Conservation (phyloP, 2,329 filamentous ascomycete genomes). For the Keithomyces neogunnii region DNA sequence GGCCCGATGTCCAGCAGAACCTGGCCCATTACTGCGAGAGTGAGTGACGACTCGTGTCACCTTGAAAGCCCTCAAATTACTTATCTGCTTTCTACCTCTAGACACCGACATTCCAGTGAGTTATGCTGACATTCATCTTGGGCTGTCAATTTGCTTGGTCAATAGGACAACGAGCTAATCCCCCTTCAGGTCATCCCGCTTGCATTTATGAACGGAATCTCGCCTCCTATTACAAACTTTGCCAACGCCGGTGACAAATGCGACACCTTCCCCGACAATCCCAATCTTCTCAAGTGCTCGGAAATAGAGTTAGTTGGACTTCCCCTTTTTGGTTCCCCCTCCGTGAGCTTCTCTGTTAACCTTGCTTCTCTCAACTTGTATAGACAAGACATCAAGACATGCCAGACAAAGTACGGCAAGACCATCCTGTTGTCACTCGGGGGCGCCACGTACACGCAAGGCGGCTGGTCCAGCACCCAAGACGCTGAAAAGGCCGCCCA, state of each 20-base stretch:
- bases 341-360: slow-evolving; percentile 25
- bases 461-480: slow-evolving; percentile 48
- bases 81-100: slow-evolving; percentile 11
- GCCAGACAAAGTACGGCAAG: slow-evolving; percentile 55
- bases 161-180: background rate
- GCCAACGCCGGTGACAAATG: slow-evolving; percentile 55
- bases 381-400: slow-evolving; percentile 41
- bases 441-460: slow-evolving; percentile 64
- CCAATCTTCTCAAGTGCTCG: slow-evolving; percentile 42
- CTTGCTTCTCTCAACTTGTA: slow-evolving; percentile 37
- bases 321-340: slow-evolving; percentile 7
- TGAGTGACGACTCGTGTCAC: slow-evolving; percentile 22
- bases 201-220: slow-evolving; percentile 53
- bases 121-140: slow-evolving; percentile 4
- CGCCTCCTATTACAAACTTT: slow-evolving; percentile 51
- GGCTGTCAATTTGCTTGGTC: slow-evolving; percentile 4
- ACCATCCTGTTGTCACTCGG: slow-evolving; percentile 66
- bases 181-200: slow-evolving; percentile 44
- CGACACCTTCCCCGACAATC: slow-evolving; percentile 38
- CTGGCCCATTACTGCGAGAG: slow-evolving; percentile 51
- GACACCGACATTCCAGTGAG: slow-evolving; percentile 39
- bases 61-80: background rate
- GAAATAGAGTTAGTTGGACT: slow-evolving; percentile 48
- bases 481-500: slow-evolving; percentile 50
- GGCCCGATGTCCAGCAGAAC: slow-evolving; percentile 40